Base-by-base conservation (phyloP, 2,329 filamentous ascomycete genomes). In the Fonsecaea monophora region DNA sequence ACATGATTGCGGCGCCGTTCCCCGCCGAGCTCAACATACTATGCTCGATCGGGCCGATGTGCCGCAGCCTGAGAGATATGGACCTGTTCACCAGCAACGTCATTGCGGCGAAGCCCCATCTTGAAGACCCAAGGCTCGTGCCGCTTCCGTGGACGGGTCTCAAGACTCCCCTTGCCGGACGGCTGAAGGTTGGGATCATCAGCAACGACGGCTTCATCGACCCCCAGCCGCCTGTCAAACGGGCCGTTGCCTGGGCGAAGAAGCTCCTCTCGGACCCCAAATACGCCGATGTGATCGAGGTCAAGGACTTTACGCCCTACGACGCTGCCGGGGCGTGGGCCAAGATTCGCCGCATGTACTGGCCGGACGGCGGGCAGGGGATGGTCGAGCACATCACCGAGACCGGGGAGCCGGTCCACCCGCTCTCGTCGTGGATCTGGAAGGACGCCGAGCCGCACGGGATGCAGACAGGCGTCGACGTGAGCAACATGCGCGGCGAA, bases 221-320 rank as follows among this genome's bases (percentile, higher is more conserved):
- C 15, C 89, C 90, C 0, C 90, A 90, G 60, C 89, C 90, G 2
- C 90, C 89, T 0, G 82, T 91, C 2, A 77, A 81, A 0, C 77
- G 77, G 4, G 71, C 86, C 1, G 77, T 85, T 0, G 80, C 80
- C 5, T 78, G 80, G 70, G 80, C 80, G 4, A 75, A 77, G 1
- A 38, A 73, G n/a, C 70, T 67, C 1, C 74, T 82, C 18, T 65
- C 57, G 12, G 71, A 68, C 3, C 76, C 75, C 0, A 65, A 75
- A 1, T 61, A 64, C 53, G 56, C 55, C 15, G 56, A 61, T 10
- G 30, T 63, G 6, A 80, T 88, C 70, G 82, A 85, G 4, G 65
- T 89, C 1, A 73, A 87, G 1, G 82, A 86, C 42, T 66, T 70
- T 37, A 66, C 35, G 18, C 64, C 64, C 2, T 68, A 68, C 48